These are phyloP conservation scores for Theobroma cacao DNA, from an alignment of 345 rosid genomes.

Conservation along the genomic window DNA sequence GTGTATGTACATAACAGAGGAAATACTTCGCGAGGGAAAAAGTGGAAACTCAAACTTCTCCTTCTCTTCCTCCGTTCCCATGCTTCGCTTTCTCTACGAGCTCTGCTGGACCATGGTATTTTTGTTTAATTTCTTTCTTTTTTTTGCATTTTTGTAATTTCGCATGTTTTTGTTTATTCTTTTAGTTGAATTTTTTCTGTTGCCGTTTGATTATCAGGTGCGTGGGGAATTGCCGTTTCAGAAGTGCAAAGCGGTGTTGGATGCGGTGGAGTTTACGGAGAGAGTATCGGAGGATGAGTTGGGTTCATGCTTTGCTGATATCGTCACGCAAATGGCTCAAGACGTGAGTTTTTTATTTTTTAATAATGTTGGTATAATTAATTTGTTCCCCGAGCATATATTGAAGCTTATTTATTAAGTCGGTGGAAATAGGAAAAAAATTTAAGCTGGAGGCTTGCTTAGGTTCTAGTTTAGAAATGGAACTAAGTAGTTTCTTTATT, in stretches of 20 bases:
- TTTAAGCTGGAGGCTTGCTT: not conserved
- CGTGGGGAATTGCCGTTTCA: constrained; percentile 87
- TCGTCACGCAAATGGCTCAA: constrained; percentile 88
- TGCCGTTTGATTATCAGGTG: constrained; percentile 48
- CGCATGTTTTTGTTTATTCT: not conserved
- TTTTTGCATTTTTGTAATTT: not conserved
- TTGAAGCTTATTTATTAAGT: not conserved
- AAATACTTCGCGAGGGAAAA: constrained; percentile 76
- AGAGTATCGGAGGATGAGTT: constrained; percentile 49
- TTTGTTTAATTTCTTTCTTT: constrained; percentile 8
- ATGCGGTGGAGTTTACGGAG: constrained; percentile 57
- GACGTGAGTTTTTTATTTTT: constrained; percentile 52
- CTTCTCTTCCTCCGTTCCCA: constrained; percentile 56
- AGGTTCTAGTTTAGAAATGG: not conserved
- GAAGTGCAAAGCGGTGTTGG: constrained; percentile 76
- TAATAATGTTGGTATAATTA: not conserved
- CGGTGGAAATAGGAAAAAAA: not conserved
- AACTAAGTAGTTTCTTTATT: not conserved
- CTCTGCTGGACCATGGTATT: constrained; percentile 78
- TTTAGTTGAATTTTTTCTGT: not conserved
- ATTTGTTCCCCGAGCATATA: not conserved
- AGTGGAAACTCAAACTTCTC: constrained; percentile 56
- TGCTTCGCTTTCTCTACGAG: constrained; percentile 93
- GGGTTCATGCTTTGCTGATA: constrained; percentile 73
- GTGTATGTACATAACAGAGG: constrained; percentile 71